Evolutionary conservation across 108 stramenopile genomes (phyloP).

Genomic region (Hondaea fermentalgiana): DNA sequence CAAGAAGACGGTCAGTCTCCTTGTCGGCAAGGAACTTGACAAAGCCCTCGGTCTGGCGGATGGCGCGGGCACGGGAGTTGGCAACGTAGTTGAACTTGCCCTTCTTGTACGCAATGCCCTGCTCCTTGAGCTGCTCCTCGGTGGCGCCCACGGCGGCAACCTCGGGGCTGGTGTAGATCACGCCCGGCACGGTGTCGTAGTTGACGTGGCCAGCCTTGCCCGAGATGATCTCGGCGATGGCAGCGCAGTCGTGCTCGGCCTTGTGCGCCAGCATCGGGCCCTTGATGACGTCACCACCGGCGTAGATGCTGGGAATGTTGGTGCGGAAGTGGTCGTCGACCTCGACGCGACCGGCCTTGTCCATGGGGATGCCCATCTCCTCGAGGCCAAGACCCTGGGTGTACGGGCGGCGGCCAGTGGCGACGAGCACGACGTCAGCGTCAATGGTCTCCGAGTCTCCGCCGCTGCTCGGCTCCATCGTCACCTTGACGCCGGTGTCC

Average conservation of each 20-base stretch:
- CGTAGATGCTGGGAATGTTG: slow-evolving; percentile 80
- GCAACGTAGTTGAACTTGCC: slow-evolving; percentile 92
- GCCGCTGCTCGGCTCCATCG: slow-evolving; percentile 76
- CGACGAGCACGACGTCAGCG: slow-evolving; percentile 90
- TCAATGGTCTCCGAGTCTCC: slow-evolving; percentile 64
- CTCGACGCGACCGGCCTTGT: slow-evolving; percentile 87
- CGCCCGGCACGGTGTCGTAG: slow-evolving; percentile 98
- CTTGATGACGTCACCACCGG: slow-evolving; percentile 94
- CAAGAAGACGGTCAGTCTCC: slow-evolving; percentile 88
- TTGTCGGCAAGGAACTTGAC: slow-evolving; percentile 95
- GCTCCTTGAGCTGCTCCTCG: slow-evolving; percentile 96
- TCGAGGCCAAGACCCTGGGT: slow-evolving; percentile 91
- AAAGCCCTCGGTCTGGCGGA: slow-evolving; percentile 85
- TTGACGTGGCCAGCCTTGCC: slow-evolving; percentile 98
- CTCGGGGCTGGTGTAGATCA: slow-evolving; percentile 99
- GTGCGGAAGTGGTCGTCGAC: slow-evolving; percentile 94
- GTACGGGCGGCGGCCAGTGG: slow-evolving; percentile 97
- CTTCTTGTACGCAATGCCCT: slow-evolving; percentile 77
- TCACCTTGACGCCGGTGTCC: slow-evolving; percentile 70
- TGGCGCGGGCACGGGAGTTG: slow-evolving; percentile 87
- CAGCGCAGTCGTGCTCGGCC: slow-evolving; percentile 99
- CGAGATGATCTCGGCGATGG: slow-evolving; percentile 88
- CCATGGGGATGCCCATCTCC: slow-evolving; percentile 80
- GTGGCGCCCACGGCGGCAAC: slow-evolving; percentile 96
- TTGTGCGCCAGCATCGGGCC: slow-evolving; percentile 99